A percentile compares a stretch with the other conserved stretches of the same genome.
phyloP scores from a whole-genome alignment of 176 grass and related monocot genomes.

The Carex kokanica region DNA sequence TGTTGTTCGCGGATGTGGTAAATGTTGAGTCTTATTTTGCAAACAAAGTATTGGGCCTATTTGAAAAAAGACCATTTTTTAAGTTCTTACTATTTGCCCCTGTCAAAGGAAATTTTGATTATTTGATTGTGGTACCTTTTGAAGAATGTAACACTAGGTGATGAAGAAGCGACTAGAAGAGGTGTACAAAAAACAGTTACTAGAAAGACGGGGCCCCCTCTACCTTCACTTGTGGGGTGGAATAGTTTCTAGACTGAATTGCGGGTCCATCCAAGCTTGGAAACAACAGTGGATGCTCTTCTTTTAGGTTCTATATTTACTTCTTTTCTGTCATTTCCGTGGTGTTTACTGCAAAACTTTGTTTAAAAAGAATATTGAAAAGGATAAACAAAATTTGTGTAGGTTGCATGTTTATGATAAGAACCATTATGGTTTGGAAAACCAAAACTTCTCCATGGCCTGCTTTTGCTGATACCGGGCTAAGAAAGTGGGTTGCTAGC shows the following conservation, averaged over 20 bases:
- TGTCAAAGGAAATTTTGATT: neutral
- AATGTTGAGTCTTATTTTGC: neutral
- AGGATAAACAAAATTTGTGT: neutral
- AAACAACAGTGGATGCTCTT: constrained; percentile 75
- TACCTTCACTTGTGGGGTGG: constrained; percentile 81
- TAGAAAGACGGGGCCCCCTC: constrained; percentile 76
- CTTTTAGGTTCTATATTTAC: constrained; percentile 58
- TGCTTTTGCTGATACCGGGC: neutral
- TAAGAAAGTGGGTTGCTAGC: neutral
- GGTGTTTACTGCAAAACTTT: neutral
- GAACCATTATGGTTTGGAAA: neutral
- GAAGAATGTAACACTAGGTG: constrained; percentile 85
- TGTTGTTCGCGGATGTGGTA: neutral
- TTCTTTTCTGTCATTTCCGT: neutral
- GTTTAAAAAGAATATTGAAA: neutral
- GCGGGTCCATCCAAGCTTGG: constrained; percentile 56
- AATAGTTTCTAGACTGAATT: constrained; percentile 86
- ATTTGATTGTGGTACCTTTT: neutral
- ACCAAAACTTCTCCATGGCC: neutral
- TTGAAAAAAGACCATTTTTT: neutral
- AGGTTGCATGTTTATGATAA: neutral
- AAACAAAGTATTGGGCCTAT: neutral
- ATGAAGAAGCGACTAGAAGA: constrained; percentile 84
- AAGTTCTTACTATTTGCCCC: neutral
- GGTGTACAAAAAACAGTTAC: constrained; percentile 82